Evolutionary conservation across 2,329 filamentous ascomycete species (phyloP).

Genomic region (Diatrype stigma): DNA sequence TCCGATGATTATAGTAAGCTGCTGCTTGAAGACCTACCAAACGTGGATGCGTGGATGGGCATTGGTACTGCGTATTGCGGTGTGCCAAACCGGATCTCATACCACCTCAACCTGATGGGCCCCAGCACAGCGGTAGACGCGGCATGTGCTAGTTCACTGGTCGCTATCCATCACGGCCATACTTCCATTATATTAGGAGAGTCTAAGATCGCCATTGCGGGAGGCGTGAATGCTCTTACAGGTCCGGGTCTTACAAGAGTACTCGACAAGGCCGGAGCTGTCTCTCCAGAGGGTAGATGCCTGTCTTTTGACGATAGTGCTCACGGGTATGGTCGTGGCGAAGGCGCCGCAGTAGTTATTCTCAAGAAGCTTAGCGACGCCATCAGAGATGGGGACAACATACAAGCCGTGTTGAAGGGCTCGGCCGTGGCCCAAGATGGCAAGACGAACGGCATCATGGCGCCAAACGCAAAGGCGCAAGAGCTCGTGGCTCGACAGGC

Average conservation of each 20-base stretch:
- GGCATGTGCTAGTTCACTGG: slow-evolving; percentile 31
- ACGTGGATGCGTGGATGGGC: slow-evolving; percentile 34
- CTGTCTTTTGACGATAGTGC: slow-evolving; percentile 18
- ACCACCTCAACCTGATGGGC: slow-evolving; percentile 27
- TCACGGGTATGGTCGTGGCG: slow-evolving; percentile 27
- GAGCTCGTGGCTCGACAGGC: slow-evolving; percentile 24
- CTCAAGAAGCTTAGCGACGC: slow-evolving; percentile 29
- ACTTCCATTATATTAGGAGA: slow-evolving; percentile 26
- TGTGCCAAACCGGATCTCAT: slow-evolving; percentile 32
- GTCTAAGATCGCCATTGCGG: slow-evolving; percentile 21
- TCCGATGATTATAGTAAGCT: slow-evolving; percentile 33
- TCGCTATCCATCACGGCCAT: slow-evolving; percentile 28
- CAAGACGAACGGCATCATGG: slow-evolving; percentile 30
- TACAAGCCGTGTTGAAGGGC: slow-evolving; percentile 30
- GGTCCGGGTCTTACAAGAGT: slow-evolving; percentile 29
- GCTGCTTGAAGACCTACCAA: slow-evolving; percentile 32
- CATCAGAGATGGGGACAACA: slow-evolving; percentile 28
- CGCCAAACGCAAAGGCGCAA: slow-evolving; percentile 27
- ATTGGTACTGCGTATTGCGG: slow-evolving; percentile 35
- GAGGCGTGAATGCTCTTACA: slow-evolving; percentile 30
- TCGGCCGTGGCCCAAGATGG: slow-evolving; percentile 26
- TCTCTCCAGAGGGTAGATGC: slow-evolving; percentile 18
- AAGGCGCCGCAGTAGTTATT: slow-evolving; percentile 29
- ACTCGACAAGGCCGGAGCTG: slow-evolving; percentile 23
- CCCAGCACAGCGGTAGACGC: slow-evolving; percentile 31